Base-by-base conservation (phyloP, 2,329 filamentous ascomycete species). In the Calonectria pteridis region DNA sequence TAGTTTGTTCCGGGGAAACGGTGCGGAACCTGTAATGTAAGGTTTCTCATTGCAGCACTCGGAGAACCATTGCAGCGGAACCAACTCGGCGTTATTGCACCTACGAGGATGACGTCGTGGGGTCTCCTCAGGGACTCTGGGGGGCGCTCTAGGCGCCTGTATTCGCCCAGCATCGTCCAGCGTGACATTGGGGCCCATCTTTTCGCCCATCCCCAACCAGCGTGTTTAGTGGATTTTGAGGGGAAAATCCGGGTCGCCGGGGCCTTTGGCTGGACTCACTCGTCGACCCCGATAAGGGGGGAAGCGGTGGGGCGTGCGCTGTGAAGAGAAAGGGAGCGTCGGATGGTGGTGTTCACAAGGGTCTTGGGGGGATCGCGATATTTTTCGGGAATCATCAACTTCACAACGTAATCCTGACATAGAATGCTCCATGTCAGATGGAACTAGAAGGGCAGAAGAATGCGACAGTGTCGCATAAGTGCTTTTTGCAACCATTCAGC, bases 221-320 rank as follows among this genome's bases (percentile, higher is more conserved):
- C 28, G 40, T 28, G 33, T 31, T 37, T 43, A 33, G 28, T 35
- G 31, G 37, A 62, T 29, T 53, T 58, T 37, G 67, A 62, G 66
- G 71, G 71, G 65, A 50, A 72, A 72, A 49, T 55, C 70, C 26
- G 65, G 65, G 35, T 14, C 58, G 23, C 35, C 20, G 29, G 29
- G 37, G 23, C n/a, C 58, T n/a, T n/a, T 23, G 50, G 53, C 46
- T 63, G 43, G 55, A 55, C 55, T 71, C 37, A 26, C 18, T 73
- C 71, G 71, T 69, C 66, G 71, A 71, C 71, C 43, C 71, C 71
- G 71, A 59, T 59, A 71, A 53, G 67, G n/a, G 14, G 26, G 40
- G 46, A 10, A 46, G n/a, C 23, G 51, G 40, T 50, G 50, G 43
- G 46, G 43, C 43, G n/a, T 66, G 31, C 46, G 26, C 23, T 4